Base-by-base conservation (phyloP, 2,329 filamentous ascomycete species). In the Cadophora malorum region DNA sequence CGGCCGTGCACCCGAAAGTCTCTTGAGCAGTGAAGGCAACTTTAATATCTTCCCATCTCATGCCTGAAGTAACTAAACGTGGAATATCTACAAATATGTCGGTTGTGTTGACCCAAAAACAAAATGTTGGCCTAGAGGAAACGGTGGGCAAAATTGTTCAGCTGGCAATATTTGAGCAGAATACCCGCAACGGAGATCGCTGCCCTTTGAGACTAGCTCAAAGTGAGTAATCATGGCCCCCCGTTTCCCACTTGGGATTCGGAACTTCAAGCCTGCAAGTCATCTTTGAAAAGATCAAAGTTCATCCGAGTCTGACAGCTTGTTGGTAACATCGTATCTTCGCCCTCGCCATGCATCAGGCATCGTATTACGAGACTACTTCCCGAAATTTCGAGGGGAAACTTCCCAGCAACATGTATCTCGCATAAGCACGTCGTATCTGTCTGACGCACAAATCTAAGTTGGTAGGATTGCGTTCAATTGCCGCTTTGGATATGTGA, bases 1-100 rank as follows among this genome's bases (percentile, higher is more conserved):
- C 41, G 38, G 25, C 38, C 58, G 58, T n/a, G 21, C 41, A 60
- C 28, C 41, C 58, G 55, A 58, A 58, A 58, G 16, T 23, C 33
- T 38, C 8, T 14, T 58, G 28, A n/a, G 8, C 31, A n/a, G 16
- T 16, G 3, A 38, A 16, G 41, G 19, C 10, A 19, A 45, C 41
- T 45, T 45, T 19, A 45, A 16, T n/a, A n/a, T n/a, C n/a, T n/a
- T n/a, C n/a, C n/a, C n/a, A n/a, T n/a, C n/a, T n/a, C n/a, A n/a
- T n/a, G n/a, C n/a, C n/a, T n/a, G n/a, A n/a, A n/a, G n/a, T n/a
- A n/a, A n/a, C n/a, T n/a, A n/a, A n/a, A 14, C 10, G 41, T 19
- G 14, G 16, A 45, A 16, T 45, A 19, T 45, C 16, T 5, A 45
- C 41, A 14, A 45, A 14, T 5, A 19, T 16, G 2, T 19, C 41